Evolutionary conservation across 2,329 filamentous ascomycete genomes (phyloP).

Genomic region (Tolypocladium amazonense): DNA sequence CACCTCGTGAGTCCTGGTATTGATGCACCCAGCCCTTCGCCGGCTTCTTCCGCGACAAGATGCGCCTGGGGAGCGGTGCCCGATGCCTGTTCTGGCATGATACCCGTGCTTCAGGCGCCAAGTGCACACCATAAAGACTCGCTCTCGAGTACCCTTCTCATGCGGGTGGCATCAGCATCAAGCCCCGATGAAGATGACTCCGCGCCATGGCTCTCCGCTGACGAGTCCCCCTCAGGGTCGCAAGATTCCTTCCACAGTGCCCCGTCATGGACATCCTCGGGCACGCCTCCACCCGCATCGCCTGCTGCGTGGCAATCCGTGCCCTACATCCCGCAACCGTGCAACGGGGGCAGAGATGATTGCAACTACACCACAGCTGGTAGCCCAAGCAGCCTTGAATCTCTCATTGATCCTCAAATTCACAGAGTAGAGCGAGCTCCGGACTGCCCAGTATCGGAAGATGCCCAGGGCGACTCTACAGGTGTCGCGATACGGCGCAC

Average conservation of each 20-base stretch:
- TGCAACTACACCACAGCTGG: not conserved
- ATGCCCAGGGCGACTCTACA: not conserved
- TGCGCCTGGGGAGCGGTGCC: not conserved
- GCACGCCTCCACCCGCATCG: slow-evolving; percentile 27
- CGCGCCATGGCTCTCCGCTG: not conserved
- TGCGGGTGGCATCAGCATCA: not conserved
- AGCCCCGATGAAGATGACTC: not conserved
- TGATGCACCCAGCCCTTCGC: not conserved
- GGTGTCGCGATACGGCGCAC: not conserved
- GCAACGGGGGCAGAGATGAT: not conserved
- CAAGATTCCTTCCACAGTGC: slow-evolving; percentile 45
- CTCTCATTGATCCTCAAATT: not conserved
- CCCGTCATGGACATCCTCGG: slow-evolving; percentile 39
- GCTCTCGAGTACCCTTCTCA: not conserved
- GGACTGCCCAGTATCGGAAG: slow-evolving; percentile 1
- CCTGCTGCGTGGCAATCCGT: slow-evolving; percentile 8
- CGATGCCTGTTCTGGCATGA: not conserved
- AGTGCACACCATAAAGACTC: not conserved
- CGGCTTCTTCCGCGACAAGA: not conserved
- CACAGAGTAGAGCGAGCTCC: not conserved
- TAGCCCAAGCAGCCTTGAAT: not conserved
- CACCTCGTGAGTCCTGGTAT: not conserved
- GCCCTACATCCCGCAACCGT: not conserved
- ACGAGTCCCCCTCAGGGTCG: slow-evolving; percentile 16
- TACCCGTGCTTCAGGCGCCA: not conserved